phyloP scores from a whole-genome alignment of 2,329 filamentous ascomycete species.

The Aureobasidium sp. region DNA sequence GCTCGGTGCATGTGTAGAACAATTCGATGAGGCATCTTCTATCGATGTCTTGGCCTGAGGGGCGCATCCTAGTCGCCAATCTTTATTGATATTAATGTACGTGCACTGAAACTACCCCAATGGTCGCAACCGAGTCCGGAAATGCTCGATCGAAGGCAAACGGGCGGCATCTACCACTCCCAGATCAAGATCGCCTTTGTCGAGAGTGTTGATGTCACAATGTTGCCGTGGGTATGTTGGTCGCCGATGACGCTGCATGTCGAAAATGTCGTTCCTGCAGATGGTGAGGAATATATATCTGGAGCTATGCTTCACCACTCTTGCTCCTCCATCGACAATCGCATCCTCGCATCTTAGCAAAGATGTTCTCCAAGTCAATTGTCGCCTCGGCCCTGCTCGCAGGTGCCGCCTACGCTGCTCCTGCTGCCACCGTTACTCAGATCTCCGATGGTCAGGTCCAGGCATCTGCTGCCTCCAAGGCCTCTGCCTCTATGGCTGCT shows the following conservation, averaged over 20 bases:
- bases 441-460: too few relatives aligned
- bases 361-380: constrained; percentile 18
- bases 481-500: too few relatives aligned
- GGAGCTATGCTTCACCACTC: not conserved
- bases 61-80: not conserved
- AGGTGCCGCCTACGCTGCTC: constrained; percentile 27
- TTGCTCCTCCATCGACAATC: not conserved
- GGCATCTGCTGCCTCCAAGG: too few relatives aligned
- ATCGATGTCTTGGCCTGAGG: not conserved
- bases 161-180: constrained; percentile 1
- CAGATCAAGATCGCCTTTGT: not conserved
- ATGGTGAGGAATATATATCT: not conserved
- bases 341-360: not conserved
- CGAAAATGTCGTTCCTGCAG: constrained; percentile 8
- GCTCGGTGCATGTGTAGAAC: not conserved
- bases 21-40: not conserved
- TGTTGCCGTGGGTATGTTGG: not conserved
- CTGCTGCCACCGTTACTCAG: constrained; percentile 14
- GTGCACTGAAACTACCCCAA: constrained; percentile 2
- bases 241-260: constrained; percentile 9
- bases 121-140: constrained; percentile 7
- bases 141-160: not conserved
- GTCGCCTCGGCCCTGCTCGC: constrained; percentile 16
- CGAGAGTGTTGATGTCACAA: constrained; percentile 9
- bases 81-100: not conserved